Percentiles rank a stretch among this genome's conserved stretches.
phyloP scores from a whole-genome alignment of 345 rosid genomes.

The Populus simonii region DNA sequence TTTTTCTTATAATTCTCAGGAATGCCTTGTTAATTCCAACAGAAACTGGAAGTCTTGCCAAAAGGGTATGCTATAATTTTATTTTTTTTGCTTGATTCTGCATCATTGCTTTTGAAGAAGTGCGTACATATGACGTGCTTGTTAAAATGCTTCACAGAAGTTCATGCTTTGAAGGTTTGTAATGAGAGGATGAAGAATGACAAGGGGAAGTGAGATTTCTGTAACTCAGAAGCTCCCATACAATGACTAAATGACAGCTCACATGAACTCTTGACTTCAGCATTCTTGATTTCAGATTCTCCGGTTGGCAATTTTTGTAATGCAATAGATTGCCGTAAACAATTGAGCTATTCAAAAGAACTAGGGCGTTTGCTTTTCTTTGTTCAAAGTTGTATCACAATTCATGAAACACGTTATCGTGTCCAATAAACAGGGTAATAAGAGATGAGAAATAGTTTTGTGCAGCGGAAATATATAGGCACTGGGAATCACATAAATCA shows the following conservation, averaged over 20 bases:
- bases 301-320: background rate
- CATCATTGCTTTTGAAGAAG: too few relatives aligned
- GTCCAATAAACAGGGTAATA: too few relatives aligned
- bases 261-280: background rate
- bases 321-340: background rate
- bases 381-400: too few relatives aligned
- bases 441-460: too few relatives aligned
- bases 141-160: slow-evolving; percentile 39
- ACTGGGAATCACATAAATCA: too few relatives aligned
- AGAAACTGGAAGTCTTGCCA: slow-evolving; percentile 92
- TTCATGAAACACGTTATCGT: too few relatives aligned
- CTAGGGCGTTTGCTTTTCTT: background rate
- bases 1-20: slow-evolving; percentile 34
- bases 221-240: background rate
- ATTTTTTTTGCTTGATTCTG: background rate
- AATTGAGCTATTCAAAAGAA: background rate
- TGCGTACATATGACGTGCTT: background rate
- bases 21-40: slow-evolving; percentile 64
- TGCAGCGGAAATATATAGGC: too few relatives aligned
- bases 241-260: background rate
- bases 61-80: slow-evolving; percentile 40
- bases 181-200: slow-evolving; percentile 38
- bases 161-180: slow-evolving; percentile 65
- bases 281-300: background rate
- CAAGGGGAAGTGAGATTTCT: slow-evolving; percentile 24